phyloP scores from a whole-genome alignment of 106 monocot genomes.

The Dendrobium chrysotoxum region DNA sequence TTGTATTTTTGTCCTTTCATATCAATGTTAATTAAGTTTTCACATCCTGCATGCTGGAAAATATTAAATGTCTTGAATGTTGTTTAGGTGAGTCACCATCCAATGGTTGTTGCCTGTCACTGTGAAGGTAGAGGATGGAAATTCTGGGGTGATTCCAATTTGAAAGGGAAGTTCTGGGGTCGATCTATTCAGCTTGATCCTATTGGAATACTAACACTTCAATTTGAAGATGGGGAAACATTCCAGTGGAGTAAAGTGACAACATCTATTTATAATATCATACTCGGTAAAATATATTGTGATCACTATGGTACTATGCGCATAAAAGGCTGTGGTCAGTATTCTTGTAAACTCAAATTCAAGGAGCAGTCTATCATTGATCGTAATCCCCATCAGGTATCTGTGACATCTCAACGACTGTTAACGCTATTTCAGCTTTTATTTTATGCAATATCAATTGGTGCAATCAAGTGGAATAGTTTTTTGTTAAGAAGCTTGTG shows the following conservation, averaged over 20 bases:
- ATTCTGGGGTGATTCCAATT: slow-evolving; percentile 91
- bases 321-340: slow-evolving; percentile 72
- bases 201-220: slow-evolving; percentile 74
- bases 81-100: slow-evolving; percentile 93
- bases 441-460: background rate
- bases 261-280: slow-evolving; percentile 93
- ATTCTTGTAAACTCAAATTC: slow-evolving; percentile 94
- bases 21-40: background rate
- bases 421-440: background rate
- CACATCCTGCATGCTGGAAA: background rate
- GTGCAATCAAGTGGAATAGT: background rate
- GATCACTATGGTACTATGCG: slow-evolving; percentile 98
- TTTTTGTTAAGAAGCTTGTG: background rate
- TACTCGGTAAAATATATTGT: slow-evolving; percentile 92
- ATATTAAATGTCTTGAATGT: background rate
- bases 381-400: slow-evolving; percentile 90
- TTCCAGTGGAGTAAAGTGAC: slow-evolving; percentile 99
- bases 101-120: slow-evolving; percentile 93
- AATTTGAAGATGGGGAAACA: slow-evolving; percentile 88
- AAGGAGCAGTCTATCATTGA: slow-evolving; percentile 97
- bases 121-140: slow-evolving; percentile 95
- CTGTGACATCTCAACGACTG: background rate
- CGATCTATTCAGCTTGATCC: slow-evolving; percentile 96
- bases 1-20: background rate
- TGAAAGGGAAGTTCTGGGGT: slow-evolving; percentile 96